Evolutionary conservation across 1,139 yeast genomes (phyloP).

Genomic region (Hansenula lynferdii): DNA sequence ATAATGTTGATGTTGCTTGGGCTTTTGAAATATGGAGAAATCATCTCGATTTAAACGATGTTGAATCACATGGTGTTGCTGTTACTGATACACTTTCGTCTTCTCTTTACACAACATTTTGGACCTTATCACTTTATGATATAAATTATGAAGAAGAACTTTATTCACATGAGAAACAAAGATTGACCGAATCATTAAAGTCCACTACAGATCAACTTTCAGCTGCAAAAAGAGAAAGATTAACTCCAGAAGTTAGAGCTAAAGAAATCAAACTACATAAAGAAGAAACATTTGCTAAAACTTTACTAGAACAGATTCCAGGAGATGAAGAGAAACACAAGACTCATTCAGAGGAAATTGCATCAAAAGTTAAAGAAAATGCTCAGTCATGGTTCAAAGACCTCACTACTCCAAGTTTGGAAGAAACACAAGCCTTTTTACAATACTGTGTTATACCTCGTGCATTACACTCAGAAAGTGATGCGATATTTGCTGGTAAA

Average conservation of each 20-base stretch:
- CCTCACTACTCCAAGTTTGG: conserved; percentile 11
- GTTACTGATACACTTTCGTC: conserved; percentile 38
- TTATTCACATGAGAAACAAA: conserved; percentile 46
- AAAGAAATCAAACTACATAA: conserved; percentile 26
- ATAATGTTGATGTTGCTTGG: conserved; percentile 59
- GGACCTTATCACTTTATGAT: conserved; percentile 77
- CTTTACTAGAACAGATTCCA: conserved; percentile 11
- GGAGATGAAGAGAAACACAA: conserved; percentile 31
- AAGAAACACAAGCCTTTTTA: conserved; percentile 36
- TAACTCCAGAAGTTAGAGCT: conserved; percentile 26
- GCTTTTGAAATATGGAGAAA: conserved; percentile 79
- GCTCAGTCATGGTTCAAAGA: conserved; percentile 29
- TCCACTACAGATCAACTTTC: conserved; percentile 17
- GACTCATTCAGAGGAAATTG: conserved; percentile 29
- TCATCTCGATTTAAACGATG: conserved; percentile 7
- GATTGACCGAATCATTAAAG: conserved; percentile 21
- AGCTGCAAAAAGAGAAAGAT: conserved; percentile 19
- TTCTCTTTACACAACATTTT: conserved; percentile 55
- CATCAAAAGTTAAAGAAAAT: conserved; percentile 22
- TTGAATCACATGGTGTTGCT: conserved; percentile 16
- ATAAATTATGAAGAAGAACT: conserved; percentile 48
- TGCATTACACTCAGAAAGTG: conserved; percentile 74
- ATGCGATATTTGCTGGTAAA: conserved; percentile 68
- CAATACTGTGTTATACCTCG: conserved; percentile 74
- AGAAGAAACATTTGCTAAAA: conserved; percentile 26